These are phyloP conservation scores for Russula brevipes DNA, from an alignment of 768 basidiomycete species.

Conservation along the genomic window DNA sequence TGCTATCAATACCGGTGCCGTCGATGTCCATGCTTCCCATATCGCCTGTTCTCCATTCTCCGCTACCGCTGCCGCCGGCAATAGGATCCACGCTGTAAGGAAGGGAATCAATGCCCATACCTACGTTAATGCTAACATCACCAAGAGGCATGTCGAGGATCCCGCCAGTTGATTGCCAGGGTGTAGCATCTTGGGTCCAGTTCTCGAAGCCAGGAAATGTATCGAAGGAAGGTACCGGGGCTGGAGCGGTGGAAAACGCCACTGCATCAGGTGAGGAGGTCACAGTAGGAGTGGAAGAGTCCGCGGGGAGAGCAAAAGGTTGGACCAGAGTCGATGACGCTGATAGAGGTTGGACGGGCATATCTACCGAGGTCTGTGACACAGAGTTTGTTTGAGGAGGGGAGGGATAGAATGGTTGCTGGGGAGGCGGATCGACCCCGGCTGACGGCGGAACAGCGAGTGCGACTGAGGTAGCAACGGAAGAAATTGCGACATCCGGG, in stretches of 20 bases:
- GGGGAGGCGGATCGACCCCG: slow-evolving; percentile 23
- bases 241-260: slow-evolving; percentile 24
- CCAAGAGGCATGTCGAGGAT: slow-evolving; percentile 21
- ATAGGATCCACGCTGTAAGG: slow-evolving; percentile 45
- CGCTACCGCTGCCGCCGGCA: slow-evolving; percentile 30
- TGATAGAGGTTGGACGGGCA: background rate
- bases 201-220: slow-evolving; percentile 44
- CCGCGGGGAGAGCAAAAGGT: slow-evolving; percentile 11
- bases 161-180: slow-evolving; percentile 19
- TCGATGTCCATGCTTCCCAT: slow-evolving; percentile 31
- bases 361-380: slow-evolving; percentile 9
- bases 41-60: slow-evolving; percentile 24
- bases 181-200: slow-evolving; percentile 30
- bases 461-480: slow-evolving; percentile 19
- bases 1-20: slow-evolving; percentile 30
- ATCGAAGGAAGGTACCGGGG: slow-evolving; percentile 26
- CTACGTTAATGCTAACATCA: slow-evolving; percentile 31
- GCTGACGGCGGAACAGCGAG: slow-evolving; percentile 28
- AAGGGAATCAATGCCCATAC: slow-evolving; percentile 35
- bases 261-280: slow-evolving; percentile 17
- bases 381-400: slow-evolving; percentile 46
- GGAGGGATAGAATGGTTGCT: slow-evolving; percentile 52
- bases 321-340: slow-evolving; percentile 4
- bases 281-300: slow-evolving; percentile 2
- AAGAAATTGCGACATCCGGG: slow-evolving; percentile 5